Conservation (phyloP, 2,329 filamentous ascomycete genomes). For the Fusarium verticillioides region DNA sequence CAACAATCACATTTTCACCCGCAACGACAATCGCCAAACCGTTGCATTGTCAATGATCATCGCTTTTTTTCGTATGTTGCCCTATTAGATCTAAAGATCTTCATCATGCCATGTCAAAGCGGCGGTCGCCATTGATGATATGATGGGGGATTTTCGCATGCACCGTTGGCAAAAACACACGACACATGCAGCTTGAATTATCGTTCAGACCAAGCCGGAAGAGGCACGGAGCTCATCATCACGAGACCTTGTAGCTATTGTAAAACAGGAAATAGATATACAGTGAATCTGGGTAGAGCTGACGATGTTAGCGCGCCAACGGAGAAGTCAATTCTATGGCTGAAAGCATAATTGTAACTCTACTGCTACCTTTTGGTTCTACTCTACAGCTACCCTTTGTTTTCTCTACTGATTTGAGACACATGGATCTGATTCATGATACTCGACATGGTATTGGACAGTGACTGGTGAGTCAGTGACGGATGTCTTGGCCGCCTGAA, state of each 20-base stretch:
- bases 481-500: conserved; percentile 7
- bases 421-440: not conserved
- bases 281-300: not conserved
- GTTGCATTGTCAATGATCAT: not conserved
- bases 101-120: not conserved
- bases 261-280: conserved; percentile 14
- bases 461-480: not conserved
- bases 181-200: not conserved
- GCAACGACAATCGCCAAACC: not conserved
- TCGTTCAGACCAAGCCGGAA: conserved; percentile 2
- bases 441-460: not conserved
- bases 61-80: not conserved
- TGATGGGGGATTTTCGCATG: not conserved
- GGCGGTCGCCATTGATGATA: not conserved
- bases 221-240: not conserved
- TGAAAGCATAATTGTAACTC: not conserved
- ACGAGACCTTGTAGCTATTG: not conserved
- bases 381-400: not conserved
- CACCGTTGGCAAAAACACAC: not conserved
- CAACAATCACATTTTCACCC: not conserved
- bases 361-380: not conserved
- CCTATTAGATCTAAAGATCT: not conserved
- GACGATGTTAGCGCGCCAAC: conserved; percentile 27
- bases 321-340: conserved; percentile 7
- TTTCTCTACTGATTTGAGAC: not conserved